phyloP scores from a whole-genome alignment of 2,329 filamentous ascomycete species.

The Periglandula ipomoeae region DNA sequence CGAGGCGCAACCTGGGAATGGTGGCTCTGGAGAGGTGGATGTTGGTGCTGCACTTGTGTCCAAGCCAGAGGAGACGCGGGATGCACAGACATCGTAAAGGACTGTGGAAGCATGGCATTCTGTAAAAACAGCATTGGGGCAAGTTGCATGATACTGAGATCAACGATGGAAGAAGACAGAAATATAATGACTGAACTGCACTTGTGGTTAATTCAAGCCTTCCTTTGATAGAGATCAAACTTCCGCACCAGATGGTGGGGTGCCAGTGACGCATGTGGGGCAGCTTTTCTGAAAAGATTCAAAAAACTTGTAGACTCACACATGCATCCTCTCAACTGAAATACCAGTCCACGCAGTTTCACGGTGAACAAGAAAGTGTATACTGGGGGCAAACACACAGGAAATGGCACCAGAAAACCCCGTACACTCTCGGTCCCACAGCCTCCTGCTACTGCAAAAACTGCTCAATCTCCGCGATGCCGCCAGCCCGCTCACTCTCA shows the following conservation, averaged over 20 bases:
- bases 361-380: no score
- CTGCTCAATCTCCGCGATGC: constrained; percentile 69
- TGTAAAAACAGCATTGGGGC: no score
- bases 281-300: background rate
- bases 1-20: background rate
- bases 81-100: background rate
- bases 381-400: no score
- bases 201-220: no score
- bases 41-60: background rate
- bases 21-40: background rate
- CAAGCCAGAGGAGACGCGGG: background rate
- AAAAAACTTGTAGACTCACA: background rate
- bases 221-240: no score
- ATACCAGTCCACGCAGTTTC: background rate
- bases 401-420: constrained; percentile 48
- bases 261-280: background rate
- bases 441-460: constrained; percentile 73
- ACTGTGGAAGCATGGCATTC: no score
- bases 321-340: background rate
- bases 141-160: no score
- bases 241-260: background rate
- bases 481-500: constrained; percentile 75
- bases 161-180: no score
- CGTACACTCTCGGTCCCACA: constrained; percentile 71
- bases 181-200: no score